A percentile compares a stretch with the other conserved stretches of the same genome.
phyloP scores from a whole-genome alignment of 1,284 basidiomycete genomes.

The Ceraceosorus guamensis region DNA sequence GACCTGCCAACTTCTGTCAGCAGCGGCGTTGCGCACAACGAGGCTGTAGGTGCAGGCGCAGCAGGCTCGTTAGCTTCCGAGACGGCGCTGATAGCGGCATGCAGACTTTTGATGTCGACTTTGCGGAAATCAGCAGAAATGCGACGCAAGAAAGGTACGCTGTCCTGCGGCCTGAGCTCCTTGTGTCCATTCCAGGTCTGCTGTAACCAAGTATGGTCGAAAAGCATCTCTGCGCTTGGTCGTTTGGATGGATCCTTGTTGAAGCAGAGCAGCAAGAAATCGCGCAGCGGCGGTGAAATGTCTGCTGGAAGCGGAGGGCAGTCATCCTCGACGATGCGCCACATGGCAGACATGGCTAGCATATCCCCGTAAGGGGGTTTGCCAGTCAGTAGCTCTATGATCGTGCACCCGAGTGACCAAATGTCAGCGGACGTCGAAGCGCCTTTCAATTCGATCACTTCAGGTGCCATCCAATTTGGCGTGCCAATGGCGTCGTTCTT shows the following conservation, averaged over 20 bases:
- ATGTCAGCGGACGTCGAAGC: constrained; percentile 59
- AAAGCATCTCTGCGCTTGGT: constrained; percentile 72
- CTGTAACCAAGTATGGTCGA: constrained; percentile 82
- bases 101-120: constrained; percentile 29
- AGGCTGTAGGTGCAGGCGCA: background rate
- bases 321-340: constrained; percentile 85
- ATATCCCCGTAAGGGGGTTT: constrained; percentile 76
- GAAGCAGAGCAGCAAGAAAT: constrained; percentile 78
- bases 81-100: background rate
- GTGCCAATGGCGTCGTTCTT: constrained; percentile 67
- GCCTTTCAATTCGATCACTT: constrained; percentile 70
- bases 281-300: constrained; percentile 64
- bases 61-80: background rate
- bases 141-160: constrained; percentile 82
- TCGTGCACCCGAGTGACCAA: constrained; percentile 88
- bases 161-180: constrained; percentile 65
- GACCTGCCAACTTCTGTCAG: background rate
- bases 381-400: constrained; percentile 85
- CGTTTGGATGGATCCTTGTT: constrained; percentile 73
- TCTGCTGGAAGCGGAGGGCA: constrained; percentile 75
- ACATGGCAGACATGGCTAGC: constrained; percentile 58
- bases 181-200: constrained; percentile 68
- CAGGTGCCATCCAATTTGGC: constrained; percentile 97
- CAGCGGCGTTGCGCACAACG: no score
- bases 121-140: constrained; percentile 77